Conservation (phyloP, 2,329 filamentous ascomycete species). For the Diaporthe humulicola region DNA sequence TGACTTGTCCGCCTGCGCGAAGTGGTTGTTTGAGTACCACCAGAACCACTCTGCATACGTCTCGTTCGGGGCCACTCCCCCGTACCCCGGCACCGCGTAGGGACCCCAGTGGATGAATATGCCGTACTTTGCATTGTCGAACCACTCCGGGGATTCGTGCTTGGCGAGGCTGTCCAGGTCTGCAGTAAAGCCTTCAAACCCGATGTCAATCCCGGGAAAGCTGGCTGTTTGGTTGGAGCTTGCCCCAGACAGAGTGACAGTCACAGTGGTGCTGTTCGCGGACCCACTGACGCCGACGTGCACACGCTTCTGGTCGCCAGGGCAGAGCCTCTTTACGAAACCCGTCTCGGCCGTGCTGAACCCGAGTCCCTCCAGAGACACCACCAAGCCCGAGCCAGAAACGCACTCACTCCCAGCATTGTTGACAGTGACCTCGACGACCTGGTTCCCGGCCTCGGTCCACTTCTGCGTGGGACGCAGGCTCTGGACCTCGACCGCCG, state of each 20-base stretch:
- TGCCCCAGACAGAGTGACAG: slow-evolving; percentile 43
- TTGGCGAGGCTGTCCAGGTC: slow-evolving; percentile 51
- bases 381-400: slow-evolving; percentile 46
- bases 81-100: slow-evolving; percentile 39
- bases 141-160: slow-evolving; percentile 46
- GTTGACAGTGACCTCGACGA: slow-evolving; percentile 56
- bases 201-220: slow-evolving; percentile 48
- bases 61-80: slow-evolving; percentile 38
- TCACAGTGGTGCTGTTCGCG: slow-evolving; percentile 45
- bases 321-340: slow-evolving; percentile 55
- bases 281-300: slow-evolving; percentile 49
- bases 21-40: slow-evolving; percentile 61
- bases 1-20: slow-evolving; percentile 54
- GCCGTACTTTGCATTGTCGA: slow-evolving; percentile 39
- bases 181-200: slow-evolving; percentile 52
- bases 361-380: slow-evolving; percentile 49
- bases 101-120: slow-evolving; percentile 41
- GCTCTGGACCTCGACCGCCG: slow-evolving; percentile 51
- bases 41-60: slow-evolving; percentile 51
- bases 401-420: slow-evolving; percentile 54
- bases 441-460: slow-evolving; percentile 51
- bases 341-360: slow-evolving; percentile 59
- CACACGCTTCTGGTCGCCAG: slow-evolving; percentile 58
- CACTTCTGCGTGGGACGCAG: slow-evolving; percentile 60
- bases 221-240: slow-evolving; percentile 38